These are phyloP conservation scores for Torrubiellomyces zombiae DNA, from an alignment of 2,329 filamentous ascomycete species.

Conservation along the genomic window DNA sequence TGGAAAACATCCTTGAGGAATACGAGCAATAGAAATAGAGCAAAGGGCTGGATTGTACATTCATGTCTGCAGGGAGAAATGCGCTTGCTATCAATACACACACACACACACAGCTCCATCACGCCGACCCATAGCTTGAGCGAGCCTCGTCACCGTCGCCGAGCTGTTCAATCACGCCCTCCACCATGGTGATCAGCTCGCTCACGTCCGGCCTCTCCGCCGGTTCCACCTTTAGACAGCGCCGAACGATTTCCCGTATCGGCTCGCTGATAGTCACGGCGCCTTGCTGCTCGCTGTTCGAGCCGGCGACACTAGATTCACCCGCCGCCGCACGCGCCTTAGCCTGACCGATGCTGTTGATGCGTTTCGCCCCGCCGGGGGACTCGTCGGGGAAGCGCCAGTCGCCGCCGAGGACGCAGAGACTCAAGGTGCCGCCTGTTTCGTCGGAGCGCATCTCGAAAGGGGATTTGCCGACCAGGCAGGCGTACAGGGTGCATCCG, in stretches of 20 bases:
- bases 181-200: slow-evolving; percentile 65
- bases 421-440: slow-evolving; percentile 80
- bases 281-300: too few relatives aligned
- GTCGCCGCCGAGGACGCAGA: slow-evolving; percentile 84
- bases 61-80: too few relatives aligned
- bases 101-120: too few relatives aligned
- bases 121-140: slow-evolving; percentile 1
- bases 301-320: slow-evolving; percentile 9
- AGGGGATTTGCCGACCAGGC: slow-evolving; percentile 87
- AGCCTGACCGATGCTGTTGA: slow-evolving; percentile 22
- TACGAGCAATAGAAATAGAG: too few relatives aligned
- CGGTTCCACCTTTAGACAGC: slow-evolving; percentile 75
- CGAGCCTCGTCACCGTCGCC: slow-evolving; percentile 4
- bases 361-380: slow-evolving; percentile 33
- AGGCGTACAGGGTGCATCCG: slow-evolving; percentile 94
- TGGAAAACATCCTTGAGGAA: too few relatives aligned
- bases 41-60: too few relatives aligned
- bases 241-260: slow-evolving; percentile 75
- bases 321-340: slow-evolving; percentile 11
- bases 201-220: slow-evolving; percentile 75
- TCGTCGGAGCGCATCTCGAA: slow-evolving; percentile 95
- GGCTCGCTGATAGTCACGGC: slow-evolving; percentile 66
- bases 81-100: too few relatives aligned
- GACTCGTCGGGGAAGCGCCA: slow-evolving; percentile 93
- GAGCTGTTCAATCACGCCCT: slow-evolving; percentile 46